Evolutionary conservation across 2,329 filamentous ascomycete genomes (phyloP).

Genomic region (Epichloe gansuensis): DNA sequence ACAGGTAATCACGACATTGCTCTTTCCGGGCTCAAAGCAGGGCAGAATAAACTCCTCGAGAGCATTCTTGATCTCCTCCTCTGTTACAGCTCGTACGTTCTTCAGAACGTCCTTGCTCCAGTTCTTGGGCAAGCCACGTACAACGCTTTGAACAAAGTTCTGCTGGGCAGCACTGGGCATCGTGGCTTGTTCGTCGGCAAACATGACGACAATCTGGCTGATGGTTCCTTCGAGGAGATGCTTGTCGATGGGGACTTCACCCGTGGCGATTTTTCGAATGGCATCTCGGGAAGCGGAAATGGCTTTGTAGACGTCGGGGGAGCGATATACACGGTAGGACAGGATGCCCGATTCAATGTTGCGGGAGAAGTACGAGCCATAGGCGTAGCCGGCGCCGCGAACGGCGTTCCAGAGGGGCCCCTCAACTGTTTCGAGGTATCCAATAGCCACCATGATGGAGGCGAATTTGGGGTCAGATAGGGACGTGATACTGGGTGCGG

Average conservation of each 20-base stretch:
- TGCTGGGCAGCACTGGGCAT: constrained; percentile 70
- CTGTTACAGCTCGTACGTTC: constrained; percentile 61
- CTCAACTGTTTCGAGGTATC: constrained; percentile 87
- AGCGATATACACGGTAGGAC: constrained; percentile 78
- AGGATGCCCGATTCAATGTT: constrained; percentile 69
- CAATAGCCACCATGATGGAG: constrained; percentile 72
- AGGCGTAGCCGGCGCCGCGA: constrained; percentile 84
- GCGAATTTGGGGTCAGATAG: constrained; percentile 69
- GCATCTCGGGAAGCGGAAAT: constrained; percentile 65
- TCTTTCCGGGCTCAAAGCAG: constrained; percentile 65
- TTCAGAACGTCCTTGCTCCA: constrained; percentile 68
- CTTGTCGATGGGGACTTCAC: constrained; percentile 59
- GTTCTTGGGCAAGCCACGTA: constrained; percentile 61
- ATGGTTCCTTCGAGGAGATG: constrained; percentile 82
- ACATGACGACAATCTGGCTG: constrained; percentile 71
- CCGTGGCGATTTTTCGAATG: constrained; percentile 61
- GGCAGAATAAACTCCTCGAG: constrained; percentile 66
- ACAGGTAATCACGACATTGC: constrained; percentile 82
- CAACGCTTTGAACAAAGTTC: constrained; percentile 71
- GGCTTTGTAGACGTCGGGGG: constrained; percentile 78
- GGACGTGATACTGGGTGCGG: constrained; percentile 59
- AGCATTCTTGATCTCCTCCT: constrained; percentile 62
- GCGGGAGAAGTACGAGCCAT: constrained; percentile 68
- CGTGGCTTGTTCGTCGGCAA: constrained; percentile 81
- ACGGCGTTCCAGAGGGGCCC: constrained; percentile 90